Evolutionary conservation across 352 stramenopile genomes (phyloP), one percentile per base, ranked within the genome.

Genomic region (Globisporangium lucens): DNA sequence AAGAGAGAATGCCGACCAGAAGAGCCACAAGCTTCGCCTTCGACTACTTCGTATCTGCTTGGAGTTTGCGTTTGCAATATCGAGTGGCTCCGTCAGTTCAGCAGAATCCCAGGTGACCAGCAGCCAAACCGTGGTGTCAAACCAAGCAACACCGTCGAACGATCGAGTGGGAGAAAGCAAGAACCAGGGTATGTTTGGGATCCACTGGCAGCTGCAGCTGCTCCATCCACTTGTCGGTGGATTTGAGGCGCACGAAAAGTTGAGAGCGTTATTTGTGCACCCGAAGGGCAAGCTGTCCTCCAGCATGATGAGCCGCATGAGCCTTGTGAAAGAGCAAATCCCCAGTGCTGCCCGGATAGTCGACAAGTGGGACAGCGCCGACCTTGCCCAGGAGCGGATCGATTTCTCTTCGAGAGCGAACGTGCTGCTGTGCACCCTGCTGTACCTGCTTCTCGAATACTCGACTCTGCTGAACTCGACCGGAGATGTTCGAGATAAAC

Each of bases 51-150:
- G 81, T 0, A 66, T 89, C 33, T 78, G 67, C 38, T 76, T 89
- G 38, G 78, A 89, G 56, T 89, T 89, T 69, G 71, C 76, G 10
- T 79, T 89, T 53, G 83, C 76, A 30, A 68, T 82, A 35, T 61
- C 65, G 13, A 69, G 30, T 36, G 38, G 60, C 4, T 20, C 35
- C 8, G 22, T 29, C 57, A 52, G 66, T 51, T 67, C 66, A 33
- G 56, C 66, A 35, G 65, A 73, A 24, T 75, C 72, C 2, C 63
- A 75, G 27, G 49, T 29, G 24, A 17, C 29, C 4, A 68, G 62
- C 41, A 68, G 17, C 24, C 61, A 51, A 4, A 53, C 64, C 5
- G 56, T n/a, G 56, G 56, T n/a, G 60, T 56, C 64, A 33, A 66
- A 57, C 20, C 46, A 70, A 70, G 47, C 67, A 36, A 52, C 33